Evolutionary conservation across 495 filamentous ascomycete genomes (phyloP), one percentile per base, ranked within the genome.

Genomic region (Aspergillus affinis): DNA sequence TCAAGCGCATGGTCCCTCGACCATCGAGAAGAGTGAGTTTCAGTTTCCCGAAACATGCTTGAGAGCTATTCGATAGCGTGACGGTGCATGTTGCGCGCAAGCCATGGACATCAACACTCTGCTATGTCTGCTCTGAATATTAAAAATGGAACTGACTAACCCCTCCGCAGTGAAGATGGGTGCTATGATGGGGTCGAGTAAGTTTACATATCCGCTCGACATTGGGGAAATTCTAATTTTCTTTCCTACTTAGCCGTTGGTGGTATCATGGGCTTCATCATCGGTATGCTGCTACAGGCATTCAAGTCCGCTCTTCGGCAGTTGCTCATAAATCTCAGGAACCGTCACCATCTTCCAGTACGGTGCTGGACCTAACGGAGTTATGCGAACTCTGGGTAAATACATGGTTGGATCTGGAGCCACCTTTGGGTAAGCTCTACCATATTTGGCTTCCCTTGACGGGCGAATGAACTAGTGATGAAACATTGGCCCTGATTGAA

Each of bases 341-440:
- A 88, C 88, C 32, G 92, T 95, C 65, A 96, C 92, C 58, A 96
- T 98, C 69, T 89, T 98, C 70, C 84, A 94, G 78, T 94, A 91
- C 65, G 94, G 94, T 32, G 90, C 92, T 20, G 94, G 94, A 13
- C 88, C 92, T 5, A 96, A 97, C 66, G 94, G 94, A 49, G 88
- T 96, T 63, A 88, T 96, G 82, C 83, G 94, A 62, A 96, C 91
- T 58, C 77, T 98, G 36, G 93, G 93, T 55, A 93, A 97, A 76
- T 97, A 96, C 72, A 98, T 98, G 94, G 70, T 92, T 30, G 93
- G 91, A n/a, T 97, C 94, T 26, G 92, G 92, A 48, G 92, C 92
- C 21, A 97, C 92, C 41, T 98, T 98, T 71, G 94, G 94, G 94
- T 98, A 83, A 54, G 85, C 63, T 56, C 44, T 48, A 55, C 20